Percentiles rank a stretch among this genome's conserved stretches.
Evolutionary conservation across 805 yeast species (phyloP).

Genomic region (Diddensiella transvaalensis): DNA sequence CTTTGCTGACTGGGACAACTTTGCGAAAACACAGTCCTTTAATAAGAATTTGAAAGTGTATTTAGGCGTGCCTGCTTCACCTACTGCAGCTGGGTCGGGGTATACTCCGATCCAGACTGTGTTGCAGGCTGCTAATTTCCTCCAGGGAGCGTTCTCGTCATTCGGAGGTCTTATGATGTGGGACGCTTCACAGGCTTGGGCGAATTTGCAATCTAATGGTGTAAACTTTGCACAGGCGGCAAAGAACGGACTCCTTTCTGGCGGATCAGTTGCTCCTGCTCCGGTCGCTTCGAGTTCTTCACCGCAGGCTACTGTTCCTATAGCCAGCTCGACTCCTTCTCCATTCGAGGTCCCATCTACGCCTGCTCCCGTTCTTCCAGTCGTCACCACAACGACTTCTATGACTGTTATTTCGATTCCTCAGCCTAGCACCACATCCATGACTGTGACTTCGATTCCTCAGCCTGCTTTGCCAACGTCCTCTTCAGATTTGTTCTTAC

Average conservation of each 20-base stretch:
- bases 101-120: conserved; percentile 38
- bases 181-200: conserved; percentile 70
- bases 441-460: conserved; percentile 26
- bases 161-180: conserved; percentile 75
- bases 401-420: conserved; percentile 75
- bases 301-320: conserved; percentile 1
- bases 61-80: conserved; percentile 58
- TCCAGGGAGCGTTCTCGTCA: conserved; percentile 27
- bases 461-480: conserved; percentile 31
- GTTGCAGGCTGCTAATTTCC: conserved; percentile 16
- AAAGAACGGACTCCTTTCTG: conserved; percentile 39
- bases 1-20: conserved; percentile 49
- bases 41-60: conserved; percentile 53
- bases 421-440: conserved; percentile 32
- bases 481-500: too few relatives aligned
- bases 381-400: conserved; percentile 41
- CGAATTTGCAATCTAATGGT: conserved; percentile 41
- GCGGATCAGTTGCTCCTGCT: neutral
- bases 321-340: conserved; percentile 42
- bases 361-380: too few relatives aligned
- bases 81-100: conserved; percentile 54
- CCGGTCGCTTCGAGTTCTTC: conserved; percentile 1
- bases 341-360: conserved; percentile 29
- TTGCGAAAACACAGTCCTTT: conserved; percentile 43
- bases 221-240: conserved; percentile 44